Evolutionary conservation across 2,329 filamentous ascomycete genomes (phyloP).

Genomic region (Xylaria arbuscula): DNA sequence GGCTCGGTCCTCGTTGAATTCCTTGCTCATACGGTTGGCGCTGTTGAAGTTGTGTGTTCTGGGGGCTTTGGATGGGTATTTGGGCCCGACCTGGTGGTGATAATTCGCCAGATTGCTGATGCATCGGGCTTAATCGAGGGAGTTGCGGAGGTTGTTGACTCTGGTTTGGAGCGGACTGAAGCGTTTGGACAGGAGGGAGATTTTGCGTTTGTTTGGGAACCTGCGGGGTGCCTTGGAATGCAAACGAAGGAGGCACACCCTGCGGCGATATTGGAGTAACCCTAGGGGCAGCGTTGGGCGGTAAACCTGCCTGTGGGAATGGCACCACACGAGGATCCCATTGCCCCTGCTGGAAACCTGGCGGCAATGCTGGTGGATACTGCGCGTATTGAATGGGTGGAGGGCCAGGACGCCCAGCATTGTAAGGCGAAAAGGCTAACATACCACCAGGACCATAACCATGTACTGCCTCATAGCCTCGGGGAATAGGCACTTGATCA

Average conservation of each 20-base stretch:
- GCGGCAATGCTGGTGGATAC: constrained; percentile 34
- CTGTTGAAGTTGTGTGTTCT: constrained; percentile 21
- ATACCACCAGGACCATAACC: constrained; percentile 47
- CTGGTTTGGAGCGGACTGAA: constrained; percentile 23
- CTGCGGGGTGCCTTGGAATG: constrained; percentile 21
- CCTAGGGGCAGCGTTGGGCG: constrained; percentile 27
- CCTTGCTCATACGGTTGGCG: constrained; percentile 15
- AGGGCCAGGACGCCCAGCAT: constrained; percentile 41
- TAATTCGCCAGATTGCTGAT: constrained; percentile 12
- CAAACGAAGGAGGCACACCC: constrained; percentile 29
- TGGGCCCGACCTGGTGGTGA: constrained; percentile 21
- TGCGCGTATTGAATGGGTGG: constrained; percentile 37
- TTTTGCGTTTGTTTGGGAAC: constrained; percentile 7
- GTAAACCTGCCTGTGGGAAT: constrained; percentile 23
- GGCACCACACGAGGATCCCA: constrained; percentile 43
- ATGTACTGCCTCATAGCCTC: constrained; percentile 50
- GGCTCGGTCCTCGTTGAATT: constrained; percentile 26
- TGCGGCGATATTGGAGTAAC: constrained; percentile 17
- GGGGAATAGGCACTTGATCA: constrained; percentile 50
- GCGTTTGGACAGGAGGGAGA: constrained; percentile 20
- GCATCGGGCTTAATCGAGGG: constrained; percentile 17
- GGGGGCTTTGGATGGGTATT: constrained; percentile 5
- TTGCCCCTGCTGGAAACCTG: constrained; percentile 37
- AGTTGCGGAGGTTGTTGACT: constrained; percentile 18
- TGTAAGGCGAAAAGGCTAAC: constrained; percentile 47